Conservation (phyloP, 1,284 basidiomycete genomes). For the Cryptococcus floricola region DNA sequence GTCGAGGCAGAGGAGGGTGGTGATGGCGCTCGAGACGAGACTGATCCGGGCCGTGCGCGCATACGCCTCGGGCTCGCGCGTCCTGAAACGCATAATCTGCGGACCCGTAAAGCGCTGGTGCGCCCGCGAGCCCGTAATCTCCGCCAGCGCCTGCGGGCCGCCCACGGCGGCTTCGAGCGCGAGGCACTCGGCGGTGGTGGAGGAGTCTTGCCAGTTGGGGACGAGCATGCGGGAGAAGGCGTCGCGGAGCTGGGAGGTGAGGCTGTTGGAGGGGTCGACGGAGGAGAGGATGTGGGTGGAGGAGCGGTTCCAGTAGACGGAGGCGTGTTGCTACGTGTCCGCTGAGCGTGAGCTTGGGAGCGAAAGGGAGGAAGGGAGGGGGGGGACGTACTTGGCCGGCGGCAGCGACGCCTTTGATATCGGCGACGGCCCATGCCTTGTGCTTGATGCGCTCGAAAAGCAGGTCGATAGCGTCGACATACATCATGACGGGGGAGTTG, state of each 20-base stretch:
- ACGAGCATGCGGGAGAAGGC: conserved; percentile 69
- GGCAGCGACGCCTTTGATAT: conserved; percentile 36
- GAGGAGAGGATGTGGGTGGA: conserved; percentile 57
- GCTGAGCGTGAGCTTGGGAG: conserved; percentile 2
- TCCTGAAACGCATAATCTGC: conserved; percentile 73
- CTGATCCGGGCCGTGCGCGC: conserved; percentile 66
- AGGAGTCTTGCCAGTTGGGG: conserved; percentile 92
- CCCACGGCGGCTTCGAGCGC: conserved; percentile 63
- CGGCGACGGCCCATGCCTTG: conserved; percentile 48
- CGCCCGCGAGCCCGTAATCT: conserved; percentile 74
- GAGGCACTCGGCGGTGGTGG: conserved; percentile 69
- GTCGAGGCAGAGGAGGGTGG: conserved; percentile 65
- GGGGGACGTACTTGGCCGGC: conserved; percentile 37
- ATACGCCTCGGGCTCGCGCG: conserved; percentile 61
- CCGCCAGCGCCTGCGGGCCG: conserved; percentile 65
- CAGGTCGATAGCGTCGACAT: conserved; percentile 77
- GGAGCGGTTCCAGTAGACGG: conserved; percentile 73
- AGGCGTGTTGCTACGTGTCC: conserved; percentile 73
- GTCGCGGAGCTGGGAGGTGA: conserved; percentile 50
- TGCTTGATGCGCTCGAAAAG: conserved; percentile 66
- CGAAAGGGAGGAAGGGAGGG: not conserved
- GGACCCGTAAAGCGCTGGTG: conserved; percentile 85
- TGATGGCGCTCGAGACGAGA: conserved; percentile 76
- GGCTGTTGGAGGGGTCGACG: conserved; percentile 56
- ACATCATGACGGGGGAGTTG: conserved; percentile 76